Evolutionary conservation across 2,329 filamentous ascomycete species (phyloP), one percentile per base, ranked within the genome.

Genomic region (Sporothrix mexicana): DNA sequence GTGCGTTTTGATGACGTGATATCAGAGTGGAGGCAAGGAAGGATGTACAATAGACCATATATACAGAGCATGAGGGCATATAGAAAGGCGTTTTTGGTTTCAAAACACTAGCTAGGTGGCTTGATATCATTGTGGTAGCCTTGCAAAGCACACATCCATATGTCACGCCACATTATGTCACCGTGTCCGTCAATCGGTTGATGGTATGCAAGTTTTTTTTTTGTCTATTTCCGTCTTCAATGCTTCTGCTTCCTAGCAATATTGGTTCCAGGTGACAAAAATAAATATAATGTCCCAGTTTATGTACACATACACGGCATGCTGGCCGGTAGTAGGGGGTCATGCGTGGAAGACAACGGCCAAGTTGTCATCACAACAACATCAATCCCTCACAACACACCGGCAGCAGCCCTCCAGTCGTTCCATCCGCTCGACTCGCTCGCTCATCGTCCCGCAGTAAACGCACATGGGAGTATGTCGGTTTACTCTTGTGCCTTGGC

Each of bases 401-500:
- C 55, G 41, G 36, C 53, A 61, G 41, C 43, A 72, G 61, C 64
- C 62, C 59, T 51, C 66, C 49, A 36, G 61, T 66, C 6, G 41
- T 66, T 66, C 30, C 61, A 66, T 47, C 41, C 61, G 61, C 70
- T 69, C 71, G 20, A 49, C 30, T 55, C 36, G 13, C 47, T 59
- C 53, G n/a, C 41, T 47, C 45, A 4, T 43, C 66, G 17, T 53
- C 47, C 47, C 17, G 13, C 64, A 59, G 51, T 15, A 20, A 25
- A 45, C 36, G 8, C 5, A 55, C 3, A 55, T 7, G 25, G 41
- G 17, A 36, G 2, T 36, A 36, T 25, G 57, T n/a, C 5, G 8
- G 4, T 67, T 69, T 70, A 72, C 71, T 69, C 13, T 72, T 68
- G 36, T 68, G 66, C 15, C 74, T 72, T 72, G 8, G 80, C 82